Conservation (phyloP, 2,329 filamentous ascomycete species). For the Aspergillaceae sp. region DNA sequence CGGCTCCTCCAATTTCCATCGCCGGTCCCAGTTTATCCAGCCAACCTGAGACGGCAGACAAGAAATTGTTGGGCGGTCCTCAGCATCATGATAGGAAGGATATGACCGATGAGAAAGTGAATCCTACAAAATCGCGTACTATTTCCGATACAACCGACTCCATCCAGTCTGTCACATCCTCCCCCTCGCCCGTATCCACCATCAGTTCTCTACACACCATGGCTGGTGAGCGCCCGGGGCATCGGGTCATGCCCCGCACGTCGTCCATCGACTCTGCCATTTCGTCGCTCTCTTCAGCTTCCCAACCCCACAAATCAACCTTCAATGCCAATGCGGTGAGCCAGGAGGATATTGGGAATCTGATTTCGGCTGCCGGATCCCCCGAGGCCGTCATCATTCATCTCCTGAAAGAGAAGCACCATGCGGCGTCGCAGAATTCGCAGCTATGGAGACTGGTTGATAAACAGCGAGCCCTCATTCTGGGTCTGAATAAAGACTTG, state of each 20-base stretch:
- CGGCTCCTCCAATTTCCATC: constrained; percentile 16
- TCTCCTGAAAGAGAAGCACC: constrained; percentile 82
- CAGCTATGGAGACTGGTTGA: constrained; percentile 94
- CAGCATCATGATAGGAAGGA: constrained; percentile 18
- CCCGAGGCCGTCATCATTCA: constrained; percentile 83
- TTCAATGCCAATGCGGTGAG: constrained; percentile 50
- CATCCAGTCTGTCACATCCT: constrained; percentile 22
- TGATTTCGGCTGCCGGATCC: constrained; percentile 79
- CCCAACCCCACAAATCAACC: constrained; percentile 51
- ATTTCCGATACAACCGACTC: constrained; percentile 18
- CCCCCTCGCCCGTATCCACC: constrained; percentile 20
- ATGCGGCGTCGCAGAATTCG: constrained; percentile 76
- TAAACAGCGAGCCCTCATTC: constrained; percentile 88
- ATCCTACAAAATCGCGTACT: constrained; percentile 18
- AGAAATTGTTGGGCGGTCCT: constrained; percentile 4
- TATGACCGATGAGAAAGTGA: constrained; percentile 12
- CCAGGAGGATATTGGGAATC: constrained; percentile 64
- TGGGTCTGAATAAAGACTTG: constrained; percentile 88
- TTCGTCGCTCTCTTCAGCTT: constrained; percentile 59
- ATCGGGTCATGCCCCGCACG: constrained; percentile 53
- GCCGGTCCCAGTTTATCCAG: constrained; percentile 12
- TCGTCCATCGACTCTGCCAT: constrained; percentile 92
- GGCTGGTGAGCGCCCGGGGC: constrained; percentile 21
- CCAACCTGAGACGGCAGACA: constrained; percentile 10
- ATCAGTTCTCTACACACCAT: constrained; percentile 23